phyloP scores from a whole-genome alignment of 305 asterid genomes.

The Lippia alba region DNA sequence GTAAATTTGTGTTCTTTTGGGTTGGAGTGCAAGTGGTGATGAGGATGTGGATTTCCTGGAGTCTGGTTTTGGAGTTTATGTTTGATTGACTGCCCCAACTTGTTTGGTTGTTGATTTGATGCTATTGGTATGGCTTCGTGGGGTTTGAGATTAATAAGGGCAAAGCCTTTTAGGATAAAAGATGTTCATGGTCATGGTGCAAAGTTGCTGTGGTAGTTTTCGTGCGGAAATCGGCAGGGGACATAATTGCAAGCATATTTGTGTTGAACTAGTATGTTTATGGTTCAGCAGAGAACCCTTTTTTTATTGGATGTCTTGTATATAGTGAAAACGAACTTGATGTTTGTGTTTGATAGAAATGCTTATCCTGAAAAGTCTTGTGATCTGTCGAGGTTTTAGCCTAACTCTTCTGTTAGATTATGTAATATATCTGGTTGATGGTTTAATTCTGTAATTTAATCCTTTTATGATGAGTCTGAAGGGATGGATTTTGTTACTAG shows the following conservation, averaged over 20 bases:
- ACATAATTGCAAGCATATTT: slow-evolving; percentile 15
- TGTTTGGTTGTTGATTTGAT: slow-evolving; percentile 6
- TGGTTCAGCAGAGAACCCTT: neutral
- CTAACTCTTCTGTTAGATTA: slow-evolving; percentile 1
- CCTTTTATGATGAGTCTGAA: slow-evolving; percentile 24
- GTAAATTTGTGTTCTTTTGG: slow-evolving; percentile 11
- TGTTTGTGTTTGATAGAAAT: slow-evolving; percentile 9
- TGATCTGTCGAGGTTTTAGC: slow-evolving; percentile 13
- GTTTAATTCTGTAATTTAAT: slow-evolving; percentile 19
- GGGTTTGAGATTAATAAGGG: slow-evolving; percentile 19
- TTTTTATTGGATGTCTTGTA: neutral
- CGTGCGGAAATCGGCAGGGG: slow-evolving; percentile 16
- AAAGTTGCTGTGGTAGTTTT: slow-evolving; percentile 22
- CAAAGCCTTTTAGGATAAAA: slow-evolving; percentile 13
- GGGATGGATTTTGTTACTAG: slow-evolving; percentile 1
- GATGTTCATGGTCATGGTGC: slow-evolving; percentile 24
- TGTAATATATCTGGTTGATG: slow-evolving; percentile 23
- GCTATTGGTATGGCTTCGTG: slow-evolving; percentile 6
- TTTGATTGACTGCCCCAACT: slow-evolving; percentile 20
- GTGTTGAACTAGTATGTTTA: neutral
- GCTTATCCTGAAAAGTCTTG: slow-evolving; percentile 7
- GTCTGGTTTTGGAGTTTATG: neutral
- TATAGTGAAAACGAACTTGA: neutral
- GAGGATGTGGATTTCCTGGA: slow-evolving; percentile 1
- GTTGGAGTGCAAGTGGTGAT: slow-evolving; percentile 8